These are phyloP conservation scores for Penicillium simplicissimum DNA, from an alignment of 495 filamentous ascomycete genomes.

Conservation along the genomic window DNA sequence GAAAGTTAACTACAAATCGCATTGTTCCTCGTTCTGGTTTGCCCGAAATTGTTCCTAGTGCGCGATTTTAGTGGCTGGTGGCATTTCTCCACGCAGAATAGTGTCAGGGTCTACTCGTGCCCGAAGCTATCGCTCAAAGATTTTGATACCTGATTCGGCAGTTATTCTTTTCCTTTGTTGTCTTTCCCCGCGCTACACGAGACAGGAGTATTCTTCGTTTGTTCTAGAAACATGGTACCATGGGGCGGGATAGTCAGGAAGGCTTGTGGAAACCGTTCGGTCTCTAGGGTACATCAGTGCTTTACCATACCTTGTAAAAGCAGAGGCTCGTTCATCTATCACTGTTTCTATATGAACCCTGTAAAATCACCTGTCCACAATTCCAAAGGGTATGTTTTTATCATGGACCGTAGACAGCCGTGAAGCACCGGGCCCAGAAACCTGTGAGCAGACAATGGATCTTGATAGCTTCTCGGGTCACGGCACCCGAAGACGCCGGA, in stretches of 20 bases:
- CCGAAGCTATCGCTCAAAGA: background rate
- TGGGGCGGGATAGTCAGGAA: background rate
- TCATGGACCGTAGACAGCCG: background rate
- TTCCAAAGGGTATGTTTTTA: background rate
- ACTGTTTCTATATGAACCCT: background rate
- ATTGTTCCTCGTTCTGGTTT: background rate
- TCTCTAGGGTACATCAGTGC: background rate
- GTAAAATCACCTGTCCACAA: background rate
- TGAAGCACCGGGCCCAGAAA: background rate
- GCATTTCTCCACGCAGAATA: background rate
- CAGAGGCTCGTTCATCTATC: background rate
- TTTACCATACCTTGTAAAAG: background rate
- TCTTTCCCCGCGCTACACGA: background rate
- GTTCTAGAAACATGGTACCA: background rate
- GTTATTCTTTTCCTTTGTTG: background rate
- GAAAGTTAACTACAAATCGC: background rate
- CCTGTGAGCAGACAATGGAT: background rate
- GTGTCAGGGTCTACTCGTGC: background rate
- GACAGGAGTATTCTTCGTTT: background rate
- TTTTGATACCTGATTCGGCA: background rate
- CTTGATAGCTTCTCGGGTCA: background rate
- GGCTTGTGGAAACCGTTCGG: background rate
- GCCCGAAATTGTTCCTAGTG: background rate
- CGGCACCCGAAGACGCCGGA: background rate
- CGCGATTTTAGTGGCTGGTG: background rate